phyloP scores from a whole-genome alignment of 108 stramenopile genomes.

The Epipyxis sp. region DNA sequence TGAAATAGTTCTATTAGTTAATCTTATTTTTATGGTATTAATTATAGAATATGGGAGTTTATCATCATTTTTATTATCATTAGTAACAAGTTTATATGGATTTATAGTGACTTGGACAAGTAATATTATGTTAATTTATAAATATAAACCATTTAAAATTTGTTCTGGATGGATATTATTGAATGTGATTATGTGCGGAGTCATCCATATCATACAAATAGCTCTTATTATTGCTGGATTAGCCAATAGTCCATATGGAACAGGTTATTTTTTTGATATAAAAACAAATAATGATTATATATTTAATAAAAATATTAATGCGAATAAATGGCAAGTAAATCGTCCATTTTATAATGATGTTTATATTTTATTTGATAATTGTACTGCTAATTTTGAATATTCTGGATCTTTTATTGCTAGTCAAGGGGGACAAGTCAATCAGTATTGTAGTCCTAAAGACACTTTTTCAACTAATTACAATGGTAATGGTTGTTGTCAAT shows the following conservation, averaged over 20 bases:
- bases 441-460: background rate
- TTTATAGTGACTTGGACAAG: background rate
- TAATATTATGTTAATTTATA: background rate
- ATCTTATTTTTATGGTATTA: background rate
- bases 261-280: background rate
- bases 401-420: background rate
- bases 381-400: background rate
- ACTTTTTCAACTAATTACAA: background rate
- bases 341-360: background rate
- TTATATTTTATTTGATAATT: background rate
- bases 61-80: background rate
- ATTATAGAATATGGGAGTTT: background rate
- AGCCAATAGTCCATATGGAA: constrained; percentile 1
- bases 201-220: background rate
- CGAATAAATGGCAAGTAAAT: background rate
- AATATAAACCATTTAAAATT: background rate
- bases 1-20: background rate
- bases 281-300: background rate
- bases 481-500: background rate
- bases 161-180: background rate
- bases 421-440: background rate
- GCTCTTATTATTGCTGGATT: background rate
- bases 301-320: background rate
- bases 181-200: background rate
- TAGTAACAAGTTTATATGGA: background rate